Evolutionary conservation across 768 basidiomycete genomes (phyloP).

Genomic region (Hortiboletus campestris): DNA sequence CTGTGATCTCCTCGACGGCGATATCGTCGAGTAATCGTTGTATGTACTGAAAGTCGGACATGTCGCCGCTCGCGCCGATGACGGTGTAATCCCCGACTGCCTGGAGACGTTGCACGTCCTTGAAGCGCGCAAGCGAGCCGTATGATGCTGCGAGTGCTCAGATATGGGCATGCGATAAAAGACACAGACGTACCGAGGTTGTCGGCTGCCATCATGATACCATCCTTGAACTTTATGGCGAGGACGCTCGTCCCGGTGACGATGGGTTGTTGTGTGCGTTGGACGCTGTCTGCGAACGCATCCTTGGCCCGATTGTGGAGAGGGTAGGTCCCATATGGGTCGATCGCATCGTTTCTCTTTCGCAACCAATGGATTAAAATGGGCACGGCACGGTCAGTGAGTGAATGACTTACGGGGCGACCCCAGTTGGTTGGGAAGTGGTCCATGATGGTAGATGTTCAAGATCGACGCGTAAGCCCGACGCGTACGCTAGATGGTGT

Average conservation of each 20-base stretch:
- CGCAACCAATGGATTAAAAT: neutral
- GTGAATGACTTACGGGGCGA: constrained; percentile 53
- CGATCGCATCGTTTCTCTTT: constrained; percentile 72
- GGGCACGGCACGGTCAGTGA: no score
- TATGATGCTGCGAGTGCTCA: constrained; percentile 70
- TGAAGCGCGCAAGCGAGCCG: constrained; percentile 95
- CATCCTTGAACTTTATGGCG: constrained; percentile 92
- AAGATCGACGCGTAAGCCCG: constrained; percentile 19
- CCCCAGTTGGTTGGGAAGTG: constrained; percentile 87
- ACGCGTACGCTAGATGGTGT: constrained; percentile 24
- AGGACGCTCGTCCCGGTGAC: constrained; percentile 97
- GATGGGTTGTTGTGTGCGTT: constrained; percentile 89
- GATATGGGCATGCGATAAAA: neutral
- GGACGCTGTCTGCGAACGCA: constrained; percentile 61
- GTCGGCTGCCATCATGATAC: constrained; percentile 98
- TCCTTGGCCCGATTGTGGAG: constrained; percentile 55
- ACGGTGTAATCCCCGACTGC: constrained; percentile 81
- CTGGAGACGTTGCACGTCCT: constrained; percentile 87
- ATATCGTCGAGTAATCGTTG: constrained; percentile 77
- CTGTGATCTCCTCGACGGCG: constrained; percentile 73
- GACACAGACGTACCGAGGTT: constrained; percentile 69
- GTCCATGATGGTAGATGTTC: constrained; percentile 52
- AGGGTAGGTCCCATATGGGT: constrained; percentile 77
- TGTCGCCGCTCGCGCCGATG: constrained; percentile 92
- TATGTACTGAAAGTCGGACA: constrained; percentile 96